Evolutionary conservation across 768 basidiomycete species (phyloP).

Genomic region (Termitomyces sp.): DNA sequence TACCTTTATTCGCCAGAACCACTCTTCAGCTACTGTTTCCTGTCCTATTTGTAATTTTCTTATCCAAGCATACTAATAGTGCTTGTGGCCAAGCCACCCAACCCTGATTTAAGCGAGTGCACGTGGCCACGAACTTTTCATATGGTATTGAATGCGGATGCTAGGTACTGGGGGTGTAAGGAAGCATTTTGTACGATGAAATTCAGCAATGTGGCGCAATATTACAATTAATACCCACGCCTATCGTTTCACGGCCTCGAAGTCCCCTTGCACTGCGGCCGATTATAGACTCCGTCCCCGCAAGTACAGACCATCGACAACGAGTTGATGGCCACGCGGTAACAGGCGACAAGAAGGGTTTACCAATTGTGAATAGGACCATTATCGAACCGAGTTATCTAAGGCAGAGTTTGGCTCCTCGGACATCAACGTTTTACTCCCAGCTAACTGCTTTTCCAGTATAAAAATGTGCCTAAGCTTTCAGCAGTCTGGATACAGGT

Average conservation of each 20-base stretch:
- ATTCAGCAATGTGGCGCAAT: constrained; percentile 14
- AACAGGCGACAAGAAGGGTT: not conserved
- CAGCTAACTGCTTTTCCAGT: not conserved
- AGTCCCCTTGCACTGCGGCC: not conserved
- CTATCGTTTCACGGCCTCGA: not conserved
- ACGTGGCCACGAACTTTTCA: constrained; percentile 11
- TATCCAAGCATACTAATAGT: not conserved
- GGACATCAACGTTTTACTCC: not conserved
- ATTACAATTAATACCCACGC: not conserved
- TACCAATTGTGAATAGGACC: not conserved
- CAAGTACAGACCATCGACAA: not conserved
- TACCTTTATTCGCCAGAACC: not conserved
- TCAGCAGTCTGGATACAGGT: not conserved
- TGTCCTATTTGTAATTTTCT: constrained; percentile 10
- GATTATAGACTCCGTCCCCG: not conserved
- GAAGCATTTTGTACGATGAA: not conserved
- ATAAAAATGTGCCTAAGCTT: not conserved
- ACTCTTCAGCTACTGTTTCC: not conserved
- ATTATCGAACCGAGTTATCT: not conserved
- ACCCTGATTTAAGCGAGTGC: constrained; percentile 14
- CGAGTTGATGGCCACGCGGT: constrained; percentile 10
- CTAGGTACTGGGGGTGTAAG: not conserved
- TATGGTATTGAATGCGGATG: not conserved
- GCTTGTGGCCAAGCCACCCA: constrained; percentile 1
- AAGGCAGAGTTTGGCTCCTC: not conserved